Conservation (phyloP, 169 alveolate species). For the Eimeria falciformis region DNA sequence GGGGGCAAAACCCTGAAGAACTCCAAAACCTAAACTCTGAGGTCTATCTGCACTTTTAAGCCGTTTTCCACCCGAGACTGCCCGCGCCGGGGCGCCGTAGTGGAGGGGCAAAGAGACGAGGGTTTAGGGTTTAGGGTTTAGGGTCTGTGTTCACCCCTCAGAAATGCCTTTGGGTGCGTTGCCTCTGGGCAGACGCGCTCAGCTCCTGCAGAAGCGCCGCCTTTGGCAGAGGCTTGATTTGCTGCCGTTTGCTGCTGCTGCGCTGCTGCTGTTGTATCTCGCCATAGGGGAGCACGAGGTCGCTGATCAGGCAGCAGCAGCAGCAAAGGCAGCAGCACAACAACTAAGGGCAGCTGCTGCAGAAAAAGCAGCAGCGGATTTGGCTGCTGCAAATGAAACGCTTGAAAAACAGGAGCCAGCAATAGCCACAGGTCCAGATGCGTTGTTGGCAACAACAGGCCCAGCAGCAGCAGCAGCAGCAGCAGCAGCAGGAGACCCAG, state of each 20-base stretch:
- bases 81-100: too few species aligned
- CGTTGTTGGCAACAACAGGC: not conserved
- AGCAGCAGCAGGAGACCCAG: not conserved
- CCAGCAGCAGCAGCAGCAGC: slow-evolving; percentile 21
- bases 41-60: too few species aligned
- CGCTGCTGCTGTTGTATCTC: not conserved
- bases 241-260: slow-evolving; percentile 50
- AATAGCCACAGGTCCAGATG: not conserved
- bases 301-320: not conserved
- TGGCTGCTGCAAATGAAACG: not conserved
- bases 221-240: slow-evolving; percentile 16
- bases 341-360: not conserved
- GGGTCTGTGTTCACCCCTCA: too few species aligned
- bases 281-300: not conserved
- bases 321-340: not conserved
- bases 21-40: slow-evolving; percentile 13
- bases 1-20: not conserved
- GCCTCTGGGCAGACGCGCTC: slow-evolving; percentile 39
- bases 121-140: not conserved
- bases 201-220: slow-evolving; percentile 40
- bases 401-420: too few species aligned
- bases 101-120: not conserved
- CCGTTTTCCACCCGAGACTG: too few species aligned
- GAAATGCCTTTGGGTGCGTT: slow-evolving; percentile 26
- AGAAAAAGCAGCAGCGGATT: not conserved